phyloP scores from a whole-genome alignment of 2,329 filamentous ascomycete species.

The Fusarium sororula region DNA sequence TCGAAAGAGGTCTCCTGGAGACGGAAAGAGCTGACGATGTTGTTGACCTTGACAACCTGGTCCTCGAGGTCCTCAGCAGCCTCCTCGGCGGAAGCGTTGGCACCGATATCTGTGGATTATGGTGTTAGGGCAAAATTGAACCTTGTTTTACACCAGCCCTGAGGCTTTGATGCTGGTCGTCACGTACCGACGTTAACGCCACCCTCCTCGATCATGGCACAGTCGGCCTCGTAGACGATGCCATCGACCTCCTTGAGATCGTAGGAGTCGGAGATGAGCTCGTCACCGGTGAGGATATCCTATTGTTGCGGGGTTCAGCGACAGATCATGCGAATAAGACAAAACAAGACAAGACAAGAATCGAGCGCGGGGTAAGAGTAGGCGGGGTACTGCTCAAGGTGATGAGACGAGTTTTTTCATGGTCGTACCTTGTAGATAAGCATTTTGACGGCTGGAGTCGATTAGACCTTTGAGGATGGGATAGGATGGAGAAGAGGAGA shows the following conservation, averaged over 20 bases:
- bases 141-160: not conserved
- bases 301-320: constrained; percentile 54
- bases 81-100: constrained; percentile 96
- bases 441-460: constrained; percentile 66
- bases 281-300: constrained; percentile 90
- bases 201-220: constrained; percentile 85
- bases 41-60: constrained; percentile 78
- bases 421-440: constrained; percentile 74
- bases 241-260: constrained; percentile 82
- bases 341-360: constrained; percentile 8
- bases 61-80: constrained; percentile 81
- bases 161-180: not conserved
- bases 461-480: constrained; percentile 25
- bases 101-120: constrained; percentile 75
- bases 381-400: constrained; percentile 6
- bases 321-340: constrained; percentile 31
- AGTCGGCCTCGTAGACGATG: constrained; percentile 89
- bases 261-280: constrained; percentile 97
- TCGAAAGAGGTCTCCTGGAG: constrained; percentile 80
- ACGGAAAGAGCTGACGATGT: constrained; percentile 93
- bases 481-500: constrained; percentile 20
- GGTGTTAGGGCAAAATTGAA: constrained; percentile 15
- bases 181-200: constrained; percentile 76
- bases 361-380: constrained; percentile 29
- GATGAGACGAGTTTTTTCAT: not conserved